Evolutionary conservation across 352 stramenopile genomes (phyloP).

Genomic region (Phytophthora ramorum): DNA sequence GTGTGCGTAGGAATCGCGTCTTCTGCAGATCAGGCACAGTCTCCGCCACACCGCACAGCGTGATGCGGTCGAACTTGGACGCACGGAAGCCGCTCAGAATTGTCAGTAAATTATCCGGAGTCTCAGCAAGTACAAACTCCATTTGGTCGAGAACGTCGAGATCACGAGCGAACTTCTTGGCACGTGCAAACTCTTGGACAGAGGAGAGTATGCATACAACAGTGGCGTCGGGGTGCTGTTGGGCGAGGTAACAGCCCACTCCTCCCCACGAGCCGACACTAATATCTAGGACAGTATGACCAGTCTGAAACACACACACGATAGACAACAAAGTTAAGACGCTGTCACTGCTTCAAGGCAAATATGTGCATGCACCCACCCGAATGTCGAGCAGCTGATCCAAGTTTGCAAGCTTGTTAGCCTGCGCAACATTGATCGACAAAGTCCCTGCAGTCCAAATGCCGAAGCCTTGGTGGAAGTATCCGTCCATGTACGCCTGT

Average conservation of each 20-base stretch:
- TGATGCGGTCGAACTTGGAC: conserved; percentile 77
- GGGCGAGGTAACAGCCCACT: conserved; percentile 76
- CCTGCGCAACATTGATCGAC: conserved; percentile 68
- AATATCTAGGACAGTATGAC: conserved; percentile 82
- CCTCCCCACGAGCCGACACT: conserved; percentile 83
- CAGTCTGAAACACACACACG: conserved; percentile 44
- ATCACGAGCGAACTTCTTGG: conserved; percentile 66
- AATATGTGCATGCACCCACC: conserved; percentile 32
- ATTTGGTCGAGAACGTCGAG: conserved; percentile 66
- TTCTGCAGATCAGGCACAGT: conserved; percentile 49
- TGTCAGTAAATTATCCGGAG: conserved; percentile 66
- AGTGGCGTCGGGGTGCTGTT: conserved; percentile 50
- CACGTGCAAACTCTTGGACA: conserved; percentile 61
- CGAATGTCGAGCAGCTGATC: conserved; percentile 65
- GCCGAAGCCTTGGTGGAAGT: conserved; percentile 80
- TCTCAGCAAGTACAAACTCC: conserved; percentile 76
- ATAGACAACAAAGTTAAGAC: conserved; percentile 2
- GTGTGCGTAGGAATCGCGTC: conserved; percentile 62
- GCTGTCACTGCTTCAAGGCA: conserved; percentile 1
- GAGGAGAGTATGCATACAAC: conserved; percentile 70
- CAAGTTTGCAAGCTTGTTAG: conserved; percentile 73
- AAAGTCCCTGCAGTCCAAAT: conserved; percentile 63
- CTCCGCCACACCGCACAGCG: conserved; percentile 63
- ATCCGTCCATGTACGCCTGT: conserved; percentile 76
- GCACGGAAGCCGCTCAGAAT: conserved; percentile 59